Evolutionary conservation across 352 stramenopile species (phyloP), one percentile per base, ranked within the genome.

Genomic region (Hyaloperonospora arabidopsidis): DNA sequence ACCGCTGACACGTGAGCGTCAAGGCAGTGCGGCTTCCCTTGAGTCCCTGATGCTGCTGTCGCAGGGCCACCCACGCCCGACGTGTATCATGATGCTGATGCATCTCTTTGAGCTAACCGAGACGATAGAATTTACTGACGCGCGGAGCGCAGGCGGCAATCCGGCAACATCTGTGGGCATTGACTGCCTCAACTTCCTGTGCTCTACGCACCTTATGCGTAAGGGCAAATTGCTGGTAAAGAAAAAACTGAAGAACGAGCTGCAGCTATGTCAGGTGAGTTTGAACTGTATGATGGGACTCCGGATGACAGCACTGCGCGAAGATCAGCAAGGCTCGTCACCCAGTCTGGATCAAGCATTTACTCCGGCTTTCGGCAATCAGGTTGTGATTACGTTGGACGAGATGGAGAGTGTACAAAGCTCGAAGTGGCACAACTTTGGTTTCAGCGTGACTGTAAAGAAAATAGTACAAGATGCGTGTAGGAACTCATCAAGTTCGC

Each of bases 281-380:
- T 60, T 89, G 34, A 93, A 93, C 55, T 93, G 84, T 55, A 93
- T 93, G 84, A 86, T 93, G 79, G 84, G 84, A 11, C 63, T 93
- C 8, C 78, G 74, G 11, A 78, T 92, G 53, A 87, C 80, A 36
- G 73, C 67, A 39, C 44, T 87, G 14, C 76, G 77, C 25, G 65
- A 76, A 28, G 65, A 79, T 40, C 54, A 72, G 39, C 35, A 49
- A 11, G 52, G 45, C 21, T 45, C 49, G 11, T 44, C 49, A n/a
- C 48, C 61, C 28, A 65, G 49, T 17, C 23, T 80, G 8, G 70
- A 90, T 36, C 67, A 67, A 19, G 72, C 63, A 2, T 88, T 87
- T 18, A 71, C 72, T 5, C 75, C 73, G 14, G 83, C 70, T 49
- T 70, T 77, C 25, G 79, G 79, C 11, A 86, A 78, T 35, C 77